Base-by-base conservation (phyloP, 305 asterid genomes). In the Fraxinus sp. region DNA sequence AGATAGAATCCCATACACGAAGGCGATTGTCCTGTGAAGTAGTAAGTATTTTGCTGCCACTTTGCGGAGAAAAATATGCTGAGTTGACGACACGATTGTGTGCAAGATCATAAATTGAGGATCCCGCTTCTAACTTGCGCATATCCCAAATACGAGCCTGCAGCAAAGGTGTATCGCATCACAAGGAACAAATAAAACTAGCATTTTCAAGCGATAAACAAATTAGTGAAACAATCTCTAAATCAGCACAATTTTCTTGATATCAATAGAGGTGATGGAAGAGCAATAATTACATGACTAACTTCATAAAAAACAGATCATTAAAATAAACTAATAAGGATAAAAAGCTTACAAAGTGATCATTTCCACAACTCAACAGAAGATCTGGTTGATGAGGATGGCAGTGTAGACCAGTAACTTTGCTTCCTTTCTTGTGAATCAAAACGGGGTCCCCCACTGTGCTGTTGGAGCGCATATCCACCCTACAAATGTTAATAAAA, bases 141-240 rank as follows among this genome's bases (percentile, higher is more conserved):
- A 96, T 91, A 88, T 96, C 99, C 99, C 99, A 96, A 83, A 96
- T 87, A 71, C 99, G 99, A 82, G 99, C 99, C 99, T 96, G 88
- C 46, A 59, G 74, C 55, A 72, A 33, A 80, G 8, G 74, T 30
- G 37, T 52, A 18, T 57, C 5, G 30, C n/a, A 64, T 66, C 43
- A 52, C 35, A 77, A 73, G 32, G 10, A 64, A 5, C 72, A 72
- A 81, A 30, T 14, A 26, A 10, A 59, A 8, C 24, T 14, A 66
- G 24, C 46, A 55, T 10, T n/a, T 68, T 16, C 68, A 37, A 81
- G 70, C 35, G 59, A 26, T 26, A 75, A 77, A 37, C n/a, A n/a
- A 18, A 41, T 24, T 1, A 39, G 11, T 20, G 26, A 28, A 1
- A 16, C 30, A 26, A 9, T 75, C 64, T 77, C 52, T 4, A 2